phyloP scores from a whole-genome alignment of 768 basidiomycete genomes.

The Russula virescens region DNA sequence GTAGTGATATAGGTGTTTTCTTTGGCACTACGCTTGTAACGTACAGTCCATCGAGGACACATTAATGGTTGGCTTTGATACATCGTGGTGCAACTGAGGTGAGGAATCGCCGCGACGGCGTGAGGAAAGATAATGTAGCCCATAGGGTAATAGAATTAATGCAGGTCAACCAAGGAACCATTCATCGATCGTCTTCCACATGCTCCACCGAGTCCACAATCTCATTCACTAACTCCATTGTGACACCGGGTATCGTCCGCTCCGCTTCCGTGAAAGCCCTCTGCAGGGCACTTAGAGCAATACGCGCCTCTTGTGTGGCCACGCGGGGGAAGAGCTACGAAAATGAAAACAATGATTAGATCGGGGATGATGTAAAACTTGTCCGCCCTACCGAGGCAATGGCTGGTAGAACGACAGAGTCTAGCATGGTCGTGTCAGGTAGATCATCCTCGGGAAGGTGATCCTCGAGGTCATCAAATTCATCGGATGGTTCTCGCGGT shows the following conservation, averaged over 20 bases:
- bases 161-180: background rate
- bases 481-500: constrained; percentile 49
- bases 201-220: constrained; percentile 91
- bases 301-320: constrained; percentile 84
- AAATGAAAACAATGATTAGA: constrained; percentile 12
- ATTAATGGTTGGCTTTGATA: constrained; percentile 19
- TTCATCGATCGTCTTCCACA: constrained; percentile 68
- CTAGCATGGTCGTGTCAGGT: constrained; percentile 87
- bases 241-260: constrained; percentile 90
- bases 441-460: constrained; percentile 46
- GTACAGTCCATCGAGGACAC: constrained; percentile 13
- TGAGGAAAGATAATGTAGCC: constrained; percentile 20
- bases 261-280: constrained; percentile 94
- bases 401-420: constrained; percentile 93
- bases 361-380: background rate
- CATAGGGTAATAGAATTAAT: constrained; percentile 1
- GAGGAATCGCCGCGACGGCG: background rate
- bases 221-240: constrained; percentile 88
- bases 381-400: constrained; percentile 74
- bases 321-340: constrained; percentile 84
- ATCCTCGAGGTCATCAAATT: constrained; percentile 57
- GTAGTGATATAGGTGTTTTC: constrained; percentile 6
- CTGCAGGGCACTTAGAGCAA: constrained; percentile 79
- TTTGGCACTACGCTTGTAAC: constrained; percentile 10
- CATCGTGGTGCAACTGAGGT: constrained; percentile 11